These are phyloP conservation scores for Saccharomycopsis crataegensis DNA, from an alignment of 1,139 yeast species.

Conservation along the genomic window DNA sequence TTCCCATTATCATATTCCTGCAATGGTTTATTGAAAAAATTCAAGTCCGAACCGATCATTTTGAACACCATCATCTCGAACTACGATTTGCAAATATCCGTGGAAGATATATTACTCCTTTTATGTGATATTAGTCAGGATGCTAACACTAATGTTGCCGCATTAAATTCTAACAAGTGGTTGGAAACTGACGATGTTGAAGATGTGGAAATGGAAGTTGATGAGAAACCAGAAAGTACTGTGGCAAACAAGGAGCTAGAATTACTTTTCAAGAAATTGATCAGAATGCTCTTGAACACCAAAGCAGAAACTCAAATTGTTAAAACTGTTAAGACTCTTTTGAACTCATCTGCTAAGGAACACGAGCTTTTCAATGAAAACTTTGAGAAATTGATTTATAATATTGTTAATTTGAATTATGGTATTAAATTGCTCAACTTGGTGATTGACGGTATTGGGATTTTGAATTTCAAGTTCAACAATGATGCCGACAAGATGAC, in stretches of 20 bases:
- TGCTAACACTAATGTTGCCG: neutral
- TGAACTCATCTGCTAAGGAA: conserved; percentile 5
- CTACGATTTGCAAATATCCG: conserved; percentile 8
- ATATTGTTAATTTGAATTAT: conserved; percentile 6
- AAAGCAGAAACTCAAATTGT: conserved; percentile 16
- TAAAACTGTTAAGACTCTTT: conserved; percentile 5
- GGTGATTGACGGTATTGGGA: conserved; percentile 18
- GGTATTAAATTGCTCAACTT: conserved; percentile 13
- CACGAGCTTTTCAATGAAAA: conserved; percentile 10
- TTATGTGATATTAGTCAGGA: conserved; percentile 6
- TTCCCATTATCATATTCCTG: conserved; percentile 12
- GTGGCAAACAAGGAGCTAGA: neutral
- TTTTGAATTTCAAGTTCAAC: conserved; percentile 18
- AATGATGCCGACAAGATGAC: conserved; percentile 12
- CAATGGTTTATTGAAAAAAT: conserved; percentile 7
- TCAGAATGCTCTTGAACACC: conserved; percentile 3
- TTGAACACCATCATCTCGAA: conserved; percentile 7
- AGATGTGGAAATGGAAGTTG: neutral
- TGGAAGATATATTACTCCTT: conserved; percentile 14
- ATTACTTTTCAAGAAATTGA: conserved; percentile 11
- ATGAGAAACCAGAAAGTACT: neutral
- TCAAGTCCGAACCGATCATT: conserved; percentile 9
- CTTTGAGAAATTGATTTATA: conserved; percentile 12
- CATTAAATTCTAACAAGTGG: neutral
- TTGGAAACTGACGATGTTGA: no score